These are phyloP conservation scores for Parietichytrium sp. DNA, from an alignment of 108 stramenopile species.

Conservation along the genomic window DNA sequence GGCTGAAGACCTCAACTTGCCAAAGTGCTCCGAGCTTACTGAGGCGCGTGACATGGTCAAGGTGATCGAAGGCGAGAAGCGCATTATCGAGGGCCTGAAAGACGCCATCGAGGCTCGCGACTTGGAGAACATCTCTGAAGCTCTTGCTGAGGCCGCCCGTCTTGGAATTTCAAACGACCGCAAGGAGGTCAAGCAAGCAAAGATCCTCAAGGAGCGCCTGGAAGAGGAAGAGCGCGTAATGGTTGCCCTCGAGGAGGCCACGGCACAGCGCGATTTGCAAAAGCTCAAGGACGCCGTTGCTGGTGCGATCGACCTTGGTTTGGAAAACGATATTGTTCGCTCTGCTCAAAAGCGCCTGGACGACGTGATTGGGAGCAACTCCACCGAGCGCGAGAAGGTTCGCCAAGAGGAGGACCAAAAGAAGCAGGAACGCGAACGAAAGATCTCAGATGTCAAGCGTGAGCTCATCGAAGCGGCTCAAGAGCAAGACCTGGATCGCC, in stretches of 20 bases:
- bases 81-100: constrained; percentile 43
- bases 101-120: constrained; percentile 50
- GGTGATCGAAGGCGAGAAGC: constrained; percentile 49
- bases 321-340: background rate
- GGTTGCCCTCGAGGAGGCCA: constrained; percentile 46
- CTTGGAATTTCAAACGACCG: constrained; percentile 29
- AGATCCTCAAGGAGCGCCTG: constrained; percentile 48
- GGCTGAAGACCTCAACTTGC: constrained; percentile 40
- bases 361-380: background rate
- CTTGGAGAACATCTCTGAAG: constrained; percentile 40
- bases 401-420: constrained; percentile 35
- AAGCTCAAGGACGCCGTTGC: constrained; percentile 39
- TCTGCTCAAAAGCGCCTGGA: background rate
- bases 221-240: constrained; percentile 58
- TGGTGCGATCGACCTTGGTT: constrained; percentile 45
- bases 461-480: constrained; percentile 18
- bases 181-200: constrained; percentile 52
- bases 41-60: constrained; percentile 46
- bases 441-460: background rate
- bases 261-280: constrained; percentile 41
- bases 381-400: constrained; percentile 36
- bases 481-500: background rate
- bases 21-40: background rate
- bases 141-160: constrained; percentile 43
- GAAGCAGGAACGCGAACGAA: background rate